Conservation (phyloP, 148 eudicot genomes). For the Rheum nobile region DNA sequence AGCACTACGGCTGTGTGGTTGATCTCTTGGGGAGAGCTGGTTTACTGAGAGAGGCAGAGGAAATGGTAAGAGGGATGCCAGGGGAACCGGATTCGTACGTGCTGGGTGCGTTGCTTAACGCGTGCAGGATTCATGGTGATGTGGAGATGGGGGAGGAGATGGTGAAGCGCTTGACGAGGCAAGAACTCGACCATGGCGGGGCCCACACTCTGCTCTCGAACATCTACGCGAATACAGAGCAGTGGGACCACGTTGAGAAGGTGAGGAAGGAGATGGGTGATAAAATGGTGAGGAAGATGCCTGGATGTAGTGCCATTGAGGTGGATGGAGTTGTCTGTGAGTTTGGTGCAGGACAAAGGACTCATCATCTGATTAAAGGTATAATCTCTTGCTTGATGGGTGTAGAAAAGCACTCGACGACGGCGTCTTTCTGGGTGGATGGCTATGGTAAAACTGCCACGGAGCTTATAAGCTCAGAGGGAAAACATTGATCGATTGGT, state of each 20-base stretch:
- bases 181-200: slow-evolving; percentile 35
- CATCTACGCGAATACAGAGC: slow-evolving; percentile 43
- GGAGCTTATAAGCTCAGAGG: no score
- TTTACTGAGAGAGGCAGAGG: slow-evolving; percentile 40
- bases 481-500: no score
- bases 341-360: slow-evolving; percentile 41
- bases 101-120: slow-evolving; percentile 51
- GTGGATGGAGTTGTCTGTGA: slow-evolving; percentile 41
- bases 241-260: slow-evolving; percentile 48
- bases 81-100: slow-evolving; percentile 45
- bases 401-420: slow-evolving; percentile 39
- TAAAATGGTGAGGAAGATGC: slow-evolving; percentile 39
- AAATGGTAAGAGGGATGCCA: slow-evolving; percentile 35
- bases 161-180: slow-evolving; percentile 23
- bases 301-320: slow-evolving; percentile 59
- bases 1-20: slow-evolving; percentile 60
- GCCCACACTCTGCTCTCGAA: slow-evolving; percentile 50
- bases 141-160: slow-evolving; percentile 34
- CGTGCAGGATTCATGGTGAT: slow-evolving; percentile 44
- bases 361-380: slow-evolving; percentile 22
- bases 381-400: slow-evolving; percentile 16
- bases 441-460: not conserved
- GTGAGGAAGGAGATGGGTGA: slow-evolving; percentile 43
- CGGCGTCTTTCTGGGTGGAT: slow-evolving; percentile 24
- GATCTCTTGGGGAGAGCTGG: slow-evolving; percentile 69